These are phyloP conservation scores for Amylostereum chailletii DNA, from an alignment of 1,284 basidiomycete species.

Conservation along the genomic window DNA sequence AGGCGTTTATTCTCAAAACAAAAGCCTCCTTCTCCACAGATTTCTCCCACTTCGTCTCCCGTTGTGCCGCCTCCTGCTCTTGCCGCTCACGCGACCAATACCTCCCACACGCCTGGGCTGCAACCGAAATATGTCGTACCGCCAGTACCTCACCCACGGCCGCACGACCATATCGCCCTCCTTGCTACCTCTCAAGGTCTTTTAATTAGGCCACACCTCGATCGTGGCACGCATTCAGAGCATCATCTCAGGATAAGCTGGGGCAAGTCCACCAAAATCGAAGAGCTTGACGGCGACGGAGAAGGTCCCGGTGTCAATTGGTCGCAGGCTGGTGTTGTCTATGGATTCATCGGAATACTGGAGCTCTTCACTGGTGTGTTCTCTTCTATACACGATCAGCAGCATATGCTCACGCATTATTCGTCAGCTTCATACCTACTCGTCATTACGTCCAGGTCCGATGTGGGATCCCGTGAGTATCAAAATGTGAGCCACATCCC, in stretches of 20 bases:
- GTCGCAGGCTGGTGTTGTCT: slow-evolving; percentile 47
- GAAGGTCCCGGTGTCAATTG: slow-evolving; percentile 34
- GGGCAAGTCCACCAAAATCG: slow-evolving; percentile 49
- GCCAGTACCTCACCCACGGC: slow-evolving; percentile 62
- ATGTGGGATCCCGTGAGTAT: slow-evolving; percentile 42
- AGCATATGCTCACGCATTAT: slow-evolving; percentile 5
- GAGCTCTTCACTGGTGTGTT: slow-evolving; percentile 58
- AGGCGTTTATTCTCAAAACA: slow-evolving; percentile 21
- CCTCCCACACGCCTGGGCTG: slow-evolving; percentile 25
- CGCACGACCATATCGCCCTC: slow-evolving; percentile 57
- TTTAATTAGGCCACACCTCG: slow-evolving; percentile 47
- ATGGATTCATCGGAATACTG: slow-evolving; percentile 66
- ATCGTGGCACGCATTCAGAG: slow-evolving; percentile 21
- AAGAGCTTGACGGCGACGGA: slow-evolving; percentile 34
- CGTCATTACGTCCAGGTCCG: slow-evolving; percentile 50
- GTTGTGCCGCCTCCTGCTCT: slow-evolving; percentile 9
- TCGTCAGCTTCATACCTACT: slow-evolving; percentile 62
- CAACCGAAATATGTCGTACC: slow-evolving; percentile 57
- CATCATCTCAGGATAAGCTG: slow-evolving; percentile 50
- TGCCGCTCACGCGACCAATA: slow-evolving; percentile 8
- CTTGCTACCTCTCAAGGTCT: slow-evolving; percentile 52
- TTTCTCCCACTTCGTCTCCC: slow-evolving; percentile 5
- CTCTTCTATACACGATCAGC: background rate
- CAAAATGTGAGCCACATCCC: slow-evolving; percentile 27
- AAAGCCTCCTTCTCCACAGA: slow-evolving; percentile 7